Evolutionary conservation across 2,329 filamentous ascomycete genomes (phyloP).

Genomic region (Pseudohalonectria lignicola): DNA sequence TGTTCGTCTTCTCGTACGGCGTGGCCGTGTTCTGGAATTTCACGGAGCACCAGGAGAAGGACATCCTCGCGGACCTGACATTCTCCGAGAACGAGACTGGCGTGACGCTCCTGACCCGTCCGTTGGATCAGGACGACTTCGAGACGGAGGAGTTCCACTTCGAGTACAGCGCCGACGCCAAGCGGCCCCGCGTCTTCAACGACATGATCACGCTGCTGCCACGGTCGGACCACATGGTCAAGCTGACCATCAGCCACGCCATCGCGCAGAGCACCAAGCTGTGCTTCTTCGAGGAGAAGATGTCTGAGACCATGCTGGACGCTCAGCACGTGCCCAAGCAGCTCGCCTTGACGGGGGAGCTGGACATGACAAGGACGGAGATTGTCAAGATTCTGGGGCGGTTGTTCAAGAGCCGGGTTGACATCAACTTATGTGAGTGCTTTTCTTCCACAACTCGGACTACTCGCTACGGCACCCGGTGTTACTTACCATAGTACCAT

Average conservation of each 20-base stretch:
- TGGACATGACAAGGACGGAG: constrained; percentile 85
- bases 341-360: constrained; percentile 75
- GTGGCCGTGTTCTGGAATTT: constrained; percentile 99
- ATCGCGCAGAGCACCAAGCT: constrained; percentile 96
- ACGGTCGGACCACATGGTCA: constrained; percentile 93
- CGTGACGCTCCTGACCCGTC: constrained; percentile 60
- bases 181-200: constrained; percentile 87
- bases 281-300: constrained; percentile 90
- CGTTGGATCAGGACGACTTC: constrained; percentile 79
- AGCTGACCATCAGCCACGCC: constrained; percentile 92
- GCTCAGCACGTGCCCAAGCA: constrained; percentile 87
- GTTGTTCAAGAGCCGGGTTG: constrained; percentile 86
- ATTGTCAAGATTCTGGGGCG: constrained; percentile 86
- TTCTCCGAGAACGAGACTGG: constrained; percentile 65
- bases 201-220: constrained; percentile 97
- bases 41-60: constrained; percentile 86
- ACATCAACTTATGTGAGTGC: constrained; percentile 88
- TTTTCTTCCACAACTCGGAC: background rate
- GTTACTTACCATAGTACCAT: too few species aligned
- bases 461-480: background rate
- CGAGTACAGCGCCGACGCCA: constrained; percentile 80
- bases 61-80: constrained; percentile 86
- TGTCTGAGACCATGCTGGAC: constrained; percentile 87
- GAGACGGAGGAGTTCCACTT: constrained; percentile 99
- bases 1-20: constrained; percentile 95